These are phyloP conservation scores for Populus hybrid DNA, from an alignment of 441 rosid genomes.

Conservation along the genomic window DNA sequence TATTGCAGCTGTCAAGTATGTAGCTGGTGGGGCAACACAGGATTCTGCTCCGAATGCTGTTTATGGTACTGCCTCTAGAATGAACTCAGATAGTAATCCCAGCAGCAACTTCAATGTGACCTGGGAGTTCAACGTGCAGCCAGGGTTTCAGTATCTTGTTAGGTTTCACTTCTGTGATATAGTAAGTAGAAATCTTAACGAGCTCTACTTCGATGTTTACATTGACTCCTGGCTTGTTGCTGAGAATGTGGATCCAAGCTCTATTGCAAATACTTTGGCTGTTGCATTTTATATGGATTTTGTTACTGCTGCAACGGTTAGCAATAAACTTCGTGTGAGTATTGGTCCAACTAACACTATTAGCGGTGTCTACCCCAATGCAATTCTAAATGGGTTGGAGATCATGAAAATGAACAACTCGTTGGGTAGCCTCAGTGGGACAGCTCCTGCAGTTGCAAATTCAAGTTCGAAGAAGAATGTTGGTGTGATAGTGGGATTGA, in stretches of 20 bases:
- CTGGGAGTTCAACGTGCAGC: constrained; percentile 71
- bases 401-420: constrained; percentile 87
- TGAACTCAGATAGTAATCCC: constrained; percentile 50
- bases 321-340: constrained; percentile 54
- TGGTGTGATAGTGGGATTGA: constrained; percentile 47
- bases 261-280: constrained; percentile 28
- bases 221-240: constrained; percentile 45
- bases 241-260: constrained; percentile 53
- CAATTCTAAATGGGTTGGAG: constrained; percentile 83
- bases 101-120: constrained; percentile 65
- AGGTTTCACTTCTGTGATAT: constrained; percentile 90
- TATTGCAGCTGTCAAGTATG: constrained; percentile 42
- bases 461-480: constrained; percentile 43
- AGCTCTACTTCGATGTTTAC: constrained; percentile 68
- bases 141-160: constrained; percentile 66
- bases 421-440: constrained; percentile 52
- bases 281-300: constrained; percentile 53
- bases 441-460: constrained; percentile 15
- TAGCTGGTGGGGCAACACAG: constrained; percentile 41
- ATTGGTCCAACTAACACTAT: constrained; percentile 50
- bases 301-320: constrained; percentile 31
- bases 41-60: constrained; percentile 58
- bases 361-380: constrained; percentile 42
- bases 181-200: constrained; percentile 39
- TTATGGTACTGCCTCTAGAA: constrained; percentile 66